Evolutionary conservation across 1,139 yeast species (phyloP), one percentile per base, ranked within the genome.

Genomic region (Hansenula sp.): DNA sequence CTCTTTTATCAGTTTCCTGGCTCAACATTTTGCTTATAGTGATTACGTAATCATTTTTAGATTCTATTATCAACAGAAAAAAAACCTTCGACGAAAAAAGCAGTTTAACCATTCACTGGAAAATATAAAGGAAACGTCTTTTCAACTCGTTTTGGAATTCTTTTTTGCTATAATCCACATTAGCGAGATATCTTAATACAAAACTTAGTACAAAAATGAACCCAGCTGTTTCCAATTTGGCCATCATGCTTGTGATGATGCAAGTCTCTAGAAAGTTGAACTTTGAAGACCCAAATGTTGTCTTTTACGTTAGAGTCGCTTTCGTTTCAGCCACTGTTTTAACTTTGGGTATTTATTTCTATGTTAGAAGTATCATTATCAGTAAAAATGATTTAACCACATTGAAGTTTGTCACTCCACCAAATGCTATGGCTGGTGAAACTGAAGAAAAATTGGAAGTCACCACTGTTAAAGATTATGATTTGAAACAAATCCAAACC

Each of bases 201-300:
- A n/a, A 14, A 28, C 10, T 16, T 17, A 27, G 4, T 13, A 18
- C 32, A 34, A 44, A 28, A 48, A 79, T 86, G 85, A 87, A 87
- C 62, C 94, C 98, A 39, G 95, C 95, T 54, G 71, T 89, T 52
- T 69, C 89, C 53, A 90, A 92, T 70, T 70, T 92, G 58, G 87
- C 75, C 55, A 69, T 92, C 77, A 90, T 90, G 96, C 84, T 92
- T 63, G 83, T 82, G 73, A 86, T 89, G 89, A 92, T 90, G 97
- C 97, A 92, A 69, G 84, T 89, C 50, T 79, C 97, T 52, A 88
- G 89, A 68, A 79, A 78, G 62, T 74, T 92, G 51, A 95, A 92
- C 65, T 82, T 90, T 69, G 97, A 90, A 64, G 79, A 92, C 66
- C 92, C 95, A 40, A 67, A 69, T 51, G 76, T 80, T 44, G 72